Evolutionary conservation across 1,139 yeast species (phyloP).

Genomic region (Taphrina wiesneri): DNA sequence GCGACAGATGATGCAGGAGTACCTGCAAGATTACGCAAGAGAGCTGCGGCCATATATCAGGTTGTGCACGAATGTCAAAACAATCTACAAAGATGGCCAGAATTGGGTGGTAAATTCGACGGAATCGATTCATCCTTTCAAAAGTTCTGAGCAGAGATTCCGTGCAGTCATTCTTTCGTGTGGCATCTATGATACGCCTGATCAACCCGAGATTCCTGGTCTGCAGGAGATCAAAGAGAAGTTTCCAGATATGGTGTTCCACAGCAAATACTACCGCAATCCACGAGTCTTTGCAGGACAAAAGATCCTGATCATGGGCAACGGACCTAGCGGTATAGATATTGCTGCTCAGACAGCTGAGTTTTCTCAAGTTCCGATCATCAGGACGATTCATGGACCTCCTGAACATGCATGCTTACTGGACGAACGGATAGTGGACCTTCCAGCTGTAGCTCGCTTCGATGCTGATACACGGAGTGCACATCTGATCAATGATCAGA

Average conservation of each 20-base stretch:
- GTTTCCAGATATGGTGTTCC: constrained; percentile 56
- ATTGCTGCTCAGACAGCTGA: constrained; percentile 56
- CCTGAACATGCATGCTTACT: constrained; percentile 48
- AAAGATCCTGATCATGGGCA: constrained; percentile 59
- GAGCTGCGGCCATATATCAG: background rate
- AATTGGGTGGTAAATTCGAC: constrained; percentile 48
- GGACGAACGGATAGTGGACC: constrained; percentile 44
- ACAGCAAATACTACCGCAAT: constrained; percentile 60
- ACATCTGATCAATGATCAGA: constrained; percentile 49
- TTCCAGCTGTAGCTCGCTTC: constrained; percentile 49
- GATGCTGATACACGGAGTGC: constrained; percentile 46
- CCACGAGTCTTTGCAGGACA: constrained; percentile 50
- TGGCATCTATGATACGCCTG: constrained; percentile 24
- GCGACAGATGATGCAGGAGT: constrained; percentile 48
- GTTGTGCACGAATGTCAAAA: background rate
- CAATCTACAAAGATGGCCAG: constrained; percentile 54
- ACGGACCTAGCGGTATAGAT: constrained; percentile 64
- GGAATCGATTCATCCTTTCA: constrained; percentile 40
- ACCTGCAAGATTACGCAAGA: constrained; percentile 52
- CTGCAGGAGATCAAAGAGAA: constrained; percentile 53
- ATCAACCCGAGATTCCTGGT: constrained; percentile 55
- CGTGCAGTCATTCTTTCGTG: constrained; percentile 14
- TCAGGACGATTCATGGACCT: constrained; percentile 44
- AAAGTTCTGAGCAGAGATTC: constrained; percentile 50
- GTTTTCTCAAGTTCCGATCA: constrained; percentile 41